phyloP scores from a whole-genome alignment of 306 rosid species.

The Lathyrus sativus region DNA sequence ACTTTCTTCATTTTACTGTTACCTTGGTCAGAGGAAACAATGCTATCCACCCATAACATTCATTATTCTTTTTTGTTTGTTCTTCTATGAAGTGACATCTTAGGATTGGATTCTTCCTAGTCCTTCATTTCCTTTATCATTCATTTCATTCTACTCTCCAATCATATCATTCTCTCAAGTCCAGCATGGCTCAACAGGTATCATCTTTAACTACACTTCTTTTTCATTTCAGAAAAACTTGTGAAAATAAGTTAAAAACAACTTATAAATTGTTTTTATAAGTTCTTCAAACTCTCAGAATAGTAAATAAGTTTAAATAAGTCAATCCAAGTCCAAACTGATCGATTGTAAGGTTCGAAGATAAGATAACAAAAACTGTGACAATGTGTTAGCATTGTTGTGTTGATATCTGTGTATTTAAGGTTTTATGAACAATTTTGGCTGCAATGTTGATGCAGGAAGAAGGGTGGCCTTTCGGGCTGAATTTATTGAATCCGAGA shows the following conservation, averaged over 20 bases:
- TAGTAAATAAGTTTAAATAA: background rate
- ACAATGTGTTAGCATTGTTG: background rate
- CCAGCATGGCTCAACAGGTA: conserved; percentile 67
- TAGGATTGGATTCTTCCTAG: conserved; percentile 7
- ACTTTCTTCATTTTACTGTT: conserved; percentile 24
- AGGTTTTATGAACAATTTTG: background rate
- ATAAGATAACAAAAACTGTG: background rate
- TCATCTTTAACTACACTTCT: background rate
- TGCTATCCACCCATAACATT: conserved; percentile 29
- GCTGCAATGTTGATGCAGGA: conserved; percentile 46
- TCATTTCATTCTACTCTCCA: background rate
- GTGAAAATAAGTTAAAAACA: background rate
- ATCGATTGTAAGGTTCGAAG: no score
- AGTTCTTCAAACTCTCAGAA: background rate
- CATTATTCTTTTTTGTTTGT: conserved; percentile 16
- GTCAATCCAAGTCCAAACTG: background rate
- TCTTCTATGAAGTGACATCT: conserved; percentile 32
- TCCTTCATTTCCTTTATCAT: conserved; percentile 14
- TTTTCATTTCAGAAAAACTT: background rate
- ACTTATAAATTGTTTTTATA: background rate
- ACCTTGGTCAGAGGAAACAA: conserved; percentile 26
- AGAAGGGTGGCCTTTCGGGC: conserved; percentile 88
- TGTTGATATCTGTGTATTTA: background rate
- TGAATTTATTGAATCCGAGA: conserved; percentile 63
- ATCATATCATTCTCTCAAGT: conserved; percentile 9